Base-by-base conservation (phyloP, 1,284 basidiomycete species). In the Phlebopus sp. region DNA sequence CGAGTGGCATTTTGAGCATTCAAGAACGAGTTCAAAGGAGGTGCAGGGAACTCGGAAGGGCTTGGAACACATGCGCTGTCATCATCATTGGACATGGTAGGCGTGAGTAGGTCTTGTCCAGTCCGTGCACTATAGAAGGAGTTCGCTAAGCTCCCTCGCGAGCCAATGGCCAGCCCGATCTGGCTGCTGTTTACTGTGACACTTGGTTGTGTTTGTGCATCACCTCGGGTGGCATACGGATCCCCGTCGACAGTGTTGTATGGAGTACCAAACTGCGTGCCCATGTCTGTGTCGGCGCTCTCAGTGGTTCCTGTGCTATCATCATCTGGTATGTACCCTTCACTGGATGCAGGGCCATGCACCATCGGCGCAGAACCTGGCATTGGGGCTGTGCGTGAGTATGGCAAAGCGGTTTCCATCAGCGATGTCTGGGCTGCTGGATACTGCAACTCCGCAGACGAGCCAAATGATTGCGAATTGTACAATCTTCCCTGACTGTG, bases 141-240 rank as follows among this genome's bases (percentile, higher is more conserved):
- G 15, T 49, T 30, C 30, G 38, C 8, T 36, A 31, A 39, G 14
- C 46, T 49, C 37, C 36, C 31, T 25, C 34, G 31, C 19, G 43
- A 36, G 18, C 37, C 37, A 15, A 48, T 48, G 21, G 48, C 46
- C 7, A 49, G 34, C 15, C 31, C 48, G 7, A 49, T 37, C 19
- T 36, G 32, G 14, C 11, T 21, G 25, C 23, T 25, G 14, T 29
- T 11, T 29, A 39, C n/a, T 15, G 15, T 36, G 17, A 36, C 8
- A 23, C 43, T 17, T 8, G 43, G 30, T 27, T 13, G 37, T 9
- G 23, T 27, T 7, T 37, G 25, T 7, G 18, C 17, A 13, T 47
- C 9, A 19, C 14, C 19, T 17, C 3, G 37, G 10, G 43, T 23
- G 6, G 34, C 3, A 13, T 47, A 37, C 10, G 36, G 15, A 27